Evolutionary conservation across 495 filamentous ascomycete species (phyloP).

Genomic region (Penicillium crystallinum): DNA sequence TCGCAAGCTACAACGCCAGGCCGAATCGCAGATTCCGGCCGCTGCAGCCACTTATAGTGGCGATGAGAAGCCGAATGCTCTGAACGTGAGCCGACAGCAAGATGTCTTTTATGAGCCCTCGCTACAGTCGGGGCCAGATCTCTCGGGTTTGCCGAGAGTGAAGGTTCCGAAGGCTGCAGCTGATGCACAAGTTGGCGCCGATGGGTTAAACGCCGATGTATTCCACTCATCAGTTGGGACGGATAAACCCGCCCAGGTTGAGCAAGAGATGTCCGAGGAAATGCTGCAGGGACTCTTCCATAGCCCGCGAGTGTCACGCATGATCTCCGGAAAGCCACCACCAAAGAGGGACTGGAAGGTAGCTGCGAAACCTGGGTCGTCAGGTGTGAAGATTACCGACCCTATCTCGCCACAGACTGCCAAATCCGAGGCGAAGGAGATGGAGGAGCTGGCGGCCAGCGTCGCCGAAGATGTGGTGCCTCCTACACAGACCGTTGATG

Average conservation of each 20-base stretch:
- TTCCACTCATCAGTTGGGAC: constrained; percentile 41
- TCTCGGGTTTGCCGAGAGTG: constrained; percentile 52
- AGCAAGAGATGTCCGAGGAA: constrained; percentile 49
- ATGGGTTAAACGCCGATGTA: constrained; percentile 53
- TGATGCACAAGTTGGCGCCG: constrained; percentile 35
- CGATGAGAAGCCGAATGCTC: constrained; percentile 8
- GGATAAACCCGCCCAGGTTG: constrained; percentile 14
- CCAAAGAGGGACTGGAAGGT: constrained; percentile 16
- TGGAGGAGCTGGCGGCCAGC: constrained; percentile 17
- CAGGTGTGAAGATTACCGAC: not conserved
- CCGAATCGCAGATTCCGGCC: constrained; percentile 55
- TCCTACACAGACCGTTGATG: constrained; percentile 6
- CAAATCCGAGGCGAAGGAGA: constrained; percentile 16
- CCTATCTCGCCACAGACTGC: not conserved
- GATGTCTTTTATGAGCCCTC: constrained; percentile 57
- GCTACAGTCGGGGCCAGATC: constrained; percentile 34
- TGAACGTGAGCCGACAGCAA: constrained; percentile 45
- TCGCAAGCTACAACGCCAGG: constrained; percentile 44
- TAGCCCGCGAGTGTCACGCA: constrained; percentile 53
- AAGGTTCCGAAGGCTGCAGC: constrained; percentile 55
- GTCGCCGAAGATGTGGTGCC: constrained; percentile 23
- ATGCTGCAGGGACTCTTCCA: constrained; percentile 58
- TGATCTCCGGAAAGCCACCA: constrained; percentile 37
- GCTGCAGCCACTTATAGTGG: constrained; percentile 25
- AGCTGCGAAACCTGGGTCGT: constrained; percentile 2